A percentile compares a stretch with the other conserved stretches of the same genome.
Evolutionary conservation across 164 flowering plant genomes (phyloP).

Genomic region (Liquidambar formosana): DNA sequence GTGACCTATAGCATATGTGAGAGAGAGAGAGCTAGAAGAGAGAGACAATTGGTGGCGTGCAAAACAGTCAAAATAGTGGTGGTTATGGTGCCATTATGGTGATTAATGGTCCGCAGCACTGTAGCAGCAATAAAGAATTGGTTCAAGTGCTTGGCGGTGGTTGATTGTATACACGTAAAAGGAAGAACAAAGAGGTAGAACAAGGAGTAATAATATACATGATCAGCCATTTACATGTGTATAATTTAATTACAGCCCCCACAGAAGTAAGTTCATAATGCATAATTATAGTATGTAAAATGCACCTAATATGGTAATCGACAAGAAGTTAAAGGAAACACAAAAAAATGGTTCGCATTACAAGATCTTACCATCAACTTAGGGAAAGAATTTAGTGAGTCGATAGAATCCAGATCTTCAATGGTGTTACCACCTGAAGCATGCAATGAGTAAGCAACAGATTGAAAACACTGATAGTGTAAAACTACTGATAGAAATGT

Average conservation of each 20-base stretch:
- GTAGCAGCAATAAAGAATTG: too few relatives aligned
- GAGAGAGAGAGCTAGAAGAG: too few relatives aligned
- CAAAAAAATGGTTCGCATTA: neutral
- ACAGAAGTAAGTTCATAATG: neutral
- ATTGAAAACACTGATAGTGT: neutral
- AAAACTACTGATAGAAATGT: neutral
- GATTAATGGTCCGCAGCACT: too few relatives aligned
- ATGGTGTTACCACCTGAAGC: slow-evolving; percentile 75
- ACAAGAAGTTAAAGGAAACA: neutral
- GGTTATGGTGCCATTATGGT: too few relatives aligned
- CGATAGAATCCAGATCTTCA: slow-evolving; percentile 65
- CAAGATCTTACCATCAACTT: slow-evolving; percentile 58
- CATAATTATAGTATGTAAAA: neutral
- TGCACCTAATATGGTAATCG: neutral
- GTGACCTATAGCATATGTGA: too few relatives aligned
- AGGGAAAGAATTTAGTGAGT: slow-evolving; percentile 76
- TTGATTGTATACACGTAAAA: too few relatives aligned
- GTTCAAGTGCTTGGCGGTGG: too few relatives aligned
- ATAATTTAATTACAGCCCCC: neutral
- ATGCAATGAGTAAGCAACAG: slow-evolving; percentile 14
- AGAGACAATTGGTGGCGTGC: too few relatives aligned
- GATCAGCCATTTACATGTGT: too few relatives aligned
- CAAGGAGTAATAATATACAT: too few relatives aligned
- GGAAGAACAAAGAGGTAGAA: too few relatives aligned
- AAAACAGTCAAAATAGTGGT: too few relatives aligned